Percentiles rank a stretch among this genome's conserved stretches.
Conservation (phyloP, 2,329 filamentous ascomycete species). For the Sporothrix euskadiensis region DNA sequence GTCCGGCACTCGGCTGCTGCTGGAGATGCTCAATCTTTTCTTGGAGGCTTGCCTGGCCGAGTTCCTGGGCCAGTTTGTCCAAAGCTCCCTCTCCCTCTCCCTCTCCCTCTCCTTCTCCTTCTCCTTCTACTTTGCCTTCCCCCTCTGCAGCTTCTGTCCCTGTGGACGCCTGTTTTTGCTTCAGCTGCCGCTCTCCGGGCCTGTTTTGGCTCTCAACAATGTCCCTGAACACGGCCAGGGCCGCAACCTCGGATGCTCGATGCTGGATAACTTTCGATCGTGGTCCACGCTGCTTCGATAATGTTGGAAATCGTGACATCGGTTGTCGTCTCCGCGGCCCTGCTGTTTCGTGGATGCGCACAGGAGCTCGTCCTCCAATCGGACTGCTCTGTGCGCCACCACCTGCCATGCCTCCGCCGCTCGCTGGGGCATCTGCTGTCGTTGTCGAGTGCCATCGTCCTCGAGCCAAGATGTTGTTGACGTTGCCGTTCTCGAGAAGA, state of each 20-base stretch:
- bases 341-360: not conserved
- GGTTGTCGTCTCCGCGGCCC: not conserved
- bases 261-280: not conserved
- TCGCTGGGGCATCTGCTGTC: not conserved
- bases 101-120: not conserved
- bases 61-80: not conserved
- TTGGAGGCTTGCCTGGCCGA: not conserved
- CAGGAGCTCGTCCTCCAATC: too few species aligned
- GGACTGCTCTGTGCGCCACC: not conserved
- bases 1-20: constrained; percentile 18
- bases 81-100: not conserved
- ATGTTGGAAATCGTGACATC: not conserved
- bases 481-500: not conserved
- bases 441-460: constrained; percentile 25
- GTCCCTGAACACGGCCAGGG: constrained; percentile 33
- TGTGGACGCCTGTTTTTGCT: not conserved
- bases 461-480: not conserved
- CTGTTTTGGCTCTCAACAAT: constrained; percentile 30
- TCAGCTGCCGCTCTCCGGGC: not conserved
- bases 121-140: not conserved
- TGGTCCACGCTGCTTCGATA: not conserved
- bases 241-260: constrained; percentile 24
- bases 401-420: too few species aligned
- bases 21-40: not conserved
- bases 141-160: not conserved